phyloP scores from a whole-genome alignment of 768 basidiomycete genomes.

The Strobilomyces dryophilus region DNA sequence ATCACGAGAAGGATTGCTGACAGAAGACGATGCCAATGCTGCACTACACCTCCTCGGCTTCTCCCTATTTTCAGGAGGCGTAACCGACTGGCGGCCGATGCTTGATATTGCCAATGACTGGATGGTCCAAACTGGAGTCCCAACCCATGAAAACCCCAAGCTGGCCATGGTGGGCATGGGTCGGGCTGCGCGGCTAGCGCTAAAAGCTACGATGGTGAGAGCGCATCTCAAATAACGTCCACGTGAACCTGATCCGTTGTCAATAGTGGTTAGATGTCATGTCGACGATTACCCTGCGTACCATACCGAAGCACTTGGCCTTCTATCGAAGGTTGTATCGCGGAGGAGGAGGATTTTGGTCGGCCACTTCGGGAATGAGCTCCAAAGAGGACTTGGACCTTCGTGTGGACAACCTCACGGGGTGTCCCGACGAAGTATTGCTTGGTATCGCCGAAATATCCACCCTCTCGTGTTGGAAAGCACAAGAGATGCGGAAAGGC shows the following conservation, averaged over 20 bases:
- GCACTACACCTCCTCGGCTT: slow-evolving; percentile 75
- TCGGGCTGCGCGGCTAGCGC: slow-evolving; percentile 49
- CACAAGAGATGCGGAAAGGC: slow-evolving; percentile 55
- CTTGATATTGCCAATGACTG: slow-evolving; percentile 74
- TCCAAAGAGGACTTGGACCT: slow-evolving; percentile 40
- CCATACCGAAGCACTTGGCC: slow-evolving; percentile 59
- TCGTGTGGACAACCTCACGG: slow-evolving; percentile 65
- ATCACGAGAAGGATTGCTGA: slow-evolving; percentile 49
- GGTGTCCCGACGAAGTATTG: slow-evolving; percentile 76
- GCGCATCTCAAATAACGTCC: neutral
- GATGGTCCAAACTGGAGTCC: slow-evolving; percentile 64
- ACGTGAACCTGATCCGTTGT: slow-evolving; percentile 14
- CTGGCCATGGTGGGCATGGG: slow-evolving; percentile 53
- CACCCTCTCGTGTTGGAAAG: slow-evolving; percentile 74
- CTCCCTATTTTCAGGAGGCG: slow-evolving; percentile 65
- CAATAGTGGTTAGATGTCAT: slow-evolving; percentile 76
- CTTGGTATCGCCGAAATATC: slow-evolving; percentile 73
- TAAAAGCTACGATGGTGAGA: slow-evolving; percentile 74
- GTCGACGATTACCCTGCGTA: slow-evolving; percentile 56
- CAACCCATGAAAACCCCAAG: slow-evolving; percentile 61
- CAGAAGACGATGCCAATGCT: slow-evolving; percentile 70
- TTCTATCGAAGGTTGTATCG: slow-evolving; percentile 68
- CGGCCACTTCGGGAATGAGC: slow-evolving; percentile 27
- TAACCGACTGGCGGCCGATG: slow-evolving; percentile 64
- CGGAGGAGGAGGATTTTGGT: slow-evolving; percentile 44